These are phyloP conservation scores for Exophiala sideris DNA, from an alignment of 2,329 filamentous ascomycete species.

Conservation along the genomic window DNA sequence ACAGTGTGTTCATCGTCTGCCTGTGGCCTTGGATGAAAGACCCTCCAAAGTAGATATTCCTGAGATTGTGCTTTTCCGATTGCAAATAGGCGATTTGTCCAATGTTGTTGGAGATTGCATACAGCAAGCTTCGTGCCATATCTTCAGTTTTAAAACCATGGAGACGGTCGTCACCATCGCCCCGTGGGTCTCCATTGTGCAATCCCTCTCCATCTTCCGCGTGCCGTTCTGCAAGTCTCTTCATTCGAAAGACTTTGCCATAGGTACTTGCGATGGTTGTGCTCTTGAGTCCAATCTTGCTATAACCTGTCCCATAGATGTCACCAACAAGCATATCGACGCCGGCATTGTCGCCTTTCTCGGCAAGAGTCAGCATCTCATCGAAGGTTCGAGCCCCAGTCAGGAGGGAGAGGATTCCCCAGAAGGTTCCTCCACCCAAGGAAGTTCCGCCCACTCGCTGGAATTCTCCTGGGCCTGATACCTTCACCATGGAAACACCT, in stretches of 20 bases:
- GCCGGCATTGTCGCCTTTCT: conserved; percentile 82
- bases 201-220: conserved; percentile 69
- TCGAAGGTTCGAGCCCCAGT: conserved; percentile 96
- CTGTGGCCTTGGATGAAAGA: conserved; percentile 94
- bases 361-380: conserved; percentile 91
- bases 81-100: conserved; percentile 98
- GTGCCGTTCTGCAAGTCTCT: conserved; percentile 73
- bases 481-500: conserved; percentile 95
- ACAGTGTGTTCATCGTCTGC: conserved; percentile 96
- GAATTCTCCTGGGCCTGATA: conserved; percentile 81
- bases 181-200: conserved; percentile 46
- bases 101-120: conserved; percentile 61
- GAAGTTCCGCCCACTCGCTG: conserved; percentile 92
- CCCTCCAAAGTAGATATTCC: conserved; percentile 95
- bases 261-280: conserved; percentile 95
- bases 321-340: conserved; percentile 98
- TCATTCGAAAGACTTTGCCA: conserved; percentile 93
- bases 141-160: conserved; percentile 72
- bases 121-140: conserved; percentile 85
- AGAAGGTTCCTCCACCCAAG: conserved; percentile 92
- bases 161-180: conserved; percentile 36
- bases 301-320: conserved; percentile 92
- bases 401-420: conserved; percentile 86
- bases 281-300: conserved; percentile 90
- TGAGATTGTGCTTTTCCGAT: conserved; percentile 85